A percentile compares a stretch with the other conserved stretches of the same genome.
These are phyloP conservation scores for Phytophthora capsici DNA, from an alignment of 352 stramenopile genomes.

Conservation along the genomic window DNA sequence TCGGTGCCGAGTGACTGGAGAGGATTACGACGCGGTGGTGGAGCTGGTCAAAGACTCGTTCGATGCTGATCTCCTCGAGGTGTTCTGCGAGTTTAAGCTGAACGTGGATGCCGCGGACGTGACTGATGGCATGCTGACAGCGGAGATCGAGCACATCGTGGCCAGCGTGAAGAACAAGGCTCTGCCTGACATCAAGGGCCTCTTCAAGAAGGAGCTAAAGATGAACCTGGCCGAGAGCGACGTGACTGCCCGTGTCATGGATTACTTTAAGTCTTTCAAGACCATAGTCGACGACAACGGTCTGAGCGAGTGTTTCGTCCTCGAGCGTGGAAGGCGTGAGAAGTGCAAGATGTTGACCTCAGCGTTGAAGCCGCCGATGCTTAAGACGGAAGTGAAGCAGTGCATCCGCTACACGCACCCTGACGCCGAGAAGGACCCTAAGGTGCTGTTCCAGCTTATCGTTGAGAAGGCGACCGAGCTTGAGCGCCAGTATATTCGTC, in stretches of 20 bases:
- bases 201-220: neutral
- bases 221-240: conserved; percentile 14
- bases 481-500: conserved; percentile 3
- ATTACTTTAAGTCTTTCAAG: conserved; percentile 4
- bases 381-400: conserved; percentile 21
- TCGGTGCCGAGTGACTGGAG: no score
- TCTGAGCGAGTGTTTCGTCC: conserved; percentile 1
- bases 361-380: neutral
- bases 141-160: no score
- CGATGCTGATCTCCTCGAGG: no score
- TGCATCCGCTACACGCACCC: neutral
- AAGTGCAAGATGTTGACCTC: conserved; percentile 12
- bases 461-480: conserved; percentile 9
- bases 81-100: no score
- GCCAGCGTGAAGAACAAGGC: no score
- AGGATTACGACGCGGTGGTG: no score
- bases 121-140: no score
- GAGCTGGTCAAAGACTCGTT: no score
- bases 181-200: no score
- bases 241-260: conserved; percentile 10
- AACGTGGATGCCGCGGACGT: no score
- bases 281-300: no score
- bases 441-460: conserved; percentile 11
- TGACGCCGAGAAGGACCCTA: neutral
- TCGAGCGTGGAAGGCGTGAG: neutral